Evolutionary conservation across 2,329 filamentous ascomycete genomes (phyloP).

Genomic region (Cordyceps javanica): DNA sequence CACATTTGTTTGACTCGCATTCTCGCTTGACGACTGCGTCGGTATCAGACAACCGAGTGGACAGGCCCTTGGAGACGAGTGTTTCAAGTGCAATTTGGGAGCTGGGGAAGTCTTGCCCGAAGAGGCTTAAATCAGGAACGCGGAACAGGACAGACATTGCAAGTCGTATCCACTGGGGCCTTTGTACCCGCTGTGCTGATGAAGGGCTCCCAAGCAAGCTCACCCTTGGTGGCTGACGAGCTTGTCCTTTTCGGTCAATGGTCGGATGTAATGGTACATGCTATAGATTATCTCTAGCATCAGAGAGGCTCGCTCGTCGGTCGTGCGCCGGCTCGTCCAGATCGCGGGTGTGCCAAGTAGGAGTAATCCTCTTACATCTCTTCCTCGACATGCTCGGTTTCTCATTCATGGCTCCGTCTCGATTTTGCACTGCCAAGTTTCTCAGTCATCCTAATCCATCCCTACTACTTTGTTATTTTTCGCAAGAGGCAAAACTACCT

Average conservation of each 20-base stretch:
- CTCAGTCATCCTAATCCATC: constrained; percentile 1
- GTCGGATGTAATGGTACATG: too few relatives aligned
- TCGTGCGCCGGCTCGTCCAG: too few relatives aligned
- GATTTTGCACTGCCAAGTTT: background rate
- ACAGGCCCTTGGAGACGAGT: background rate
- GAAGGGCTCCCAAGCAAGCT: too few relatives aligned
- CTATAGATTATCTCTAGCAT: too few relatives aligned
- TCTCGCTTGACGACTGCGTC: constrained; percentile 6
- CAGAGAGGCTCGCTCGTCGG: too few relatives aligned
- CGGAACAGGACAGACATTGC: background rate
- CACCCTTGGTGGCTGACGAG: background rate
- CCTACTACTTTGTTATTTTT: background rate
- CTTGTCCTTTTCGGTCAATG: too few relatives aligned
- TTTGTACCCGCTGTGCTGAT: background rate
- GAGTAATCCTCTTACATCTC: too few relatives aligned
- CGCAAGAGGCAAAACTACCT: background rate
- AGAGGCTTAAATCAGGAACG: constrained; percentile 11
- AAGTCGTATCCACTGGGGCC: background rate
- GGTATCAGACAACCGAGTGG: constrained; percentile 11
- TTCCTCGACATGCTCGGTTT: too few relatives aligned
- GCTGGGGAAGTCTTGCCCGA: constrained; percentile 12
- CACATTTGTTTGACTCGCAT: constrained; percentile 5
- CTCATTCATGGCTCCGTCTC: background rate
- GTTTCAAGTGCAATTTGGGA: constrained; percentile 14
- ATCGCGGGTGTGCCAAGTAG: too few relatives aligned